Evolutionary conservation across 306 rosid genomes (phyloP).

Genomic region (Castanopsis chinensis): DNA sequence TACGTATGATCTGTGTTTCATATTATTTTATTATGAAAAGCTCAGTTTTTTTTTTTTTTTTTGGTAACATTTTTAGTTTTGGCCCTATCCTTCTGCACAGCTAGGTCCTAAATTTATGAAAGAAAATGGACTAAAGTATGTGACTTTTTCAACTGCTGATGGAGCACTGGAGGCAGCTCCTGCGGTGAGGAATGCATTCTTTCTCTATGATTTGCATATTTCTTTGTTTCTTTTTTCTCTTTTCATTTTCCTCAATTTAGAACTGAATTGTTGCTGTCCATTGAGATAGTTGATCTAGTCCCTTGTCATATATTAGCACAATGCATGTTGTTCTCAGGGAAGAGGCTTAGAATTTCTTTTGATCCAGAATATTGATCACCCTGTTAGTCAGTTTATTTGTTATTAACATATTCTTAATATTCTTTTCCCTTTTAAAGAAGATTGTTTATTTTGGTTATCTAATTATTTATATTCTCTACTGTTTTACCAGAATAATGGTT

Average conservation of each 20-base stretch:
- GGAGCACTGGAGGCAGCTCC: slow-evolving; percentile 99
- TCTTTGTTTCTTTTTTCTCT: not conserved
- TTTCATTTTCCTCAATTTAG: not conserved
- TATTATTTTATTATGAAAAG: not conserved
- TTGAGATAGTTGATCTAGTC: not conserved
- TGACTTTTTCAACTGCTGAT: slow-evolving; percentile 17
- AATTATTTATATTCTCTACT: not conserved
- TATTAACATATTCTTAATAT: not conserved
- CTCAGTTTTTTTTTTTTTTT: not conserved
- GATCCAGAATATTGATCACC: not conserved
- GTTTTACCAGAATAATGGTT: not conserved
- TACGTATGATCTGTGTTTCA: slow-evolving; percentile 49
- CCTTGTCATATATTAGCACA: not conserved
- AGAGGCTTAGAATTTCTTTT: not conserved
- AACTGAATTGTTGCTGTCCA: not conserved
- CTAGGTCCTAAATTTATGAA: slow-evolving; percentile 85
- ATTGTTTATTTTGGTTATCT: not conserved
- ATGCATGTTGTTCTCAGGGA: not conserved
- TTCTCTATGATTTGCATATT: not conserved
- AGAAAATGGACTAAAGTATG: slow-evolving; percentile 79
- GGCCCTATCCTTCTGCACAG: slow-evolving; percentile 37
- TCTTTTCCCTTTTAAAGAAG: not conserved
- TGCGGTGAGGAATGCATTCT: slow-evolving; percentile 55
- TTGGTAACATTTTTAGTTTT: slow-evolving; percentile 9
- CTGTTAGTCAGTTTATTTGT: not conserved